Evolutionary conservation across 1,139 yeast species (phyloP), one percentile per base, ranked within the genome.

Genomic region (Cylindricascospora bacillispora): DNA sequence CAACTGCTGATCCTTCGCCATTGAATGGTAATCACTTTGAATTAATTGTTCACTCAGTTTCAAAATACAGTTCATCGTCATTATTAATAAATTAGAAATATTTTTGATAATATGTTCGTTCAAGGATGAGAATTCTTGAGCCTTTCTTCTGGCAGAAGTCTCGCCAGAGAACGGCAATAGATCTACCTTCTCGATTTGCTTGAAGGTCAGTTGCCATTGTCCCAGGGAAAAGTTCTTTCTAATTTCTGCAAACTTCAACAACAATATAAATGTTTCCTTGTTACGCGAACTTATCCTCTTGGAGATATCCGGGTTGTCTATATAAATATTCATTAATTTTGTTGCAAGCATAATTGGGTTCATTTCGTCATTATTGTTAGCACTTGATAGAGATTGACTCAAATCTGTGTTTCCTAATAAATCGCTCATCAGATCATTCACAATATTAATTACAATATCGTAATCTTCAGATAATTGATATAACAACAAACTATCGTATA

Each of bases 391-490:
- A 5, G 83, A 70, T 45, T 70, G 70, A 38, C 74, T 80, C 39
- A 83, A 63, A 40, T 81, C 93, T 2, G 80, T 70, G 28, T 79
- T 68, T 24, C 83, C 67, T 31, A 89, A 63, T 15, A 78, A 66
- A 47, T 86, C 95, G 25, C 95, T 85, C 30, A 89, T 62, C 19
- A 83, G 59, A 46, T 73, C 71, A 57, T 83, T 86, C 38, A 86
- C 71, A 36, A 83, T 68, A 1, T 68, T 56, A 10, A 86, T 70
- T n/a, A 83, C 97, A 17, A 82, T 76, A 49, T 81, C 81, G 53
- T 78, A 80, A 46, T 86, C 94, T 56, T 82, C 92, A 32, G 94
- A 73, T 39, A 86, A 67, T 58, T 86, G 95, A 51, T 82, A 89
- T 34, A 89, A 63, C 33, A 82, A 61, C 35, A 92, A 69, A 7